Evolutionary conservation across 495 filamentous ascomycete genomes (phyloP).

Genomic region (Parmelia sp.): DNA sequence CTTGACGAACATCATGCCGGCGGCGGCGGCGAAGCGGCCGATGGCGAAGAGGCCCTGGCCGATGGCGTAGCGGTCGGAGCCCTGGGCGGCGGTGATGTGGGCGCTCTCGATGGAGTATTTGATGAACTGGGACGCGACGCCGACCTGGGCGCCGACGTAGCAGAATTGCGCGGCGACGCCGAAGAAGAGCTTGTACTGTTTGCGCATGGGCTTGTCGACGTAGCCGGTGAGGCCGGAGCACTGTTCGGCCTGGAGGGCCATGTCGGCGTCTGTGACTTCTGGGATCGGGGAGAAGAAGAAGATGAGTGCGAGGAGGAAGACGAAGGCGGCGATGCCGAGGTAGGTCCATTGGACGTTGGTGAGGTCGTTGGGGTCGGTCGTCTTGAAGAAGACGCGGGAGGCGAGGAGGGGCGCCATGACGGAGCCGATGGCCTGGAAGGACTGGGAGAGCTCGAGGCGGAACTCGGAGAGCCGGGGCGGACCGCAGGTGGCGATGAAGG

Average conservation of each 20-base stretch:
- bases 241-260: constrained; percentile 49
- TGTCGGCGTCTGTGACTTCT: constrained; percentile 70
- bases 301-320: constrained; percentile 55
- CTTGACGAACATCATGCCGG: constrained; percentile 41
- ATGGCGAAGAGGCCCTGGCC: constrained; percentile 56
- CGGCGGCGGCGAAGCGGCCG: constrained; percentile 51
- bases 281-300: constrained; percentile 62
- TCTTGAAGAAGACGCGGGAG: constrained; percentile 61
- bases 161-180: constrained; percentile 63
- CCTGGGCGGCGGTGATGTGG: constrained; percentile 14
- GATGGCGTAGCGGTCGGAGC: constrained; percentile 51
- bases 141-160: constrained; percentile 58
- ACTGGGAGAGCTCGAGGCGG: constrained; percentile 61
- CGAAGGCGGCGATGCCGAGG: constrained; percentile 63
- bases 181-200: constrained; percentile 62
- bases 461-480: constrained; percentile 63
- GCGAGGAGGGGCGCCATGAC: constrained; percentile 58
- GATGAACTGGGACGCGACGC: constrained; percentile 52
- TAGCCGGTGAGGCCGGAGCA: constrained; percentile 32
- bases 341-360: constrained; percentile 67
- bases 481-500: constrained; percentile 63
- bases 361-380: constrained; percentile 45
- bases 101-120: constrained; percentile 39
- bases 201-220: constrained; percentile 48
- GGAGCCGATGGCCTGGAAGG: constrained; percentile 60